These are phyloP conservation scores for Talaromyces funiculosus DNA, from an alignment of 2,329 filamentous ascomycete species.

Conservation along the genomic window DNA sequence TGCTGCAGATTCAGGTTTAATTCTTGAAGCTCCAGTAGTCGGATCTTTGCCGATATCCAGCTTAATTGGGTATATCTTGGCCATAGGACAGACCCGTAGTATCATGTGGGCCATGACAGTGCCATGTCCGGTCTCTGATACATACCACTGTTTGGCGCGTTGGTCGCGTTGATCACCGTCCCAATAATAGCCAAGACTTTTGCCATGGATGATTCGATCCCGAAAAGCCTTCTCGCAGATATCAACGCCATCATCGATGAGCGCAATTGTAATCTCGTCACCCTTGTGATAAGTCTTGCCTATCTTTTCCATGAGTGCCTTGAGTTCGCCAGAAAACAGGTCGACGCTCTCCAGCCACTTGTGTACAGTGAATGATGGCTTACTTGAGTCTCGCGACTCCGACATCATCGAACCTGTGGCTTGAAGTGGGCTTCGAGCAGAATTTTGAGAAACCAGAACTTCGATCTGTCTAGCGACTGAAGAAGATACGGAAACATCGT, in stretches of 20 bases:
- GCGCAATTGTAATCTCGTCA: background rate
- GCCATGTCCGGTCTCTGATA: background rate
- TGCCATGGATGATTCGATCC: background rate
- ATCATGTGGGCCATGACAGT: background rate
- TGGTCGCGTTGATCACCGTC: background rate
- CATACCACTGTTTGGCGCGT: background rate
- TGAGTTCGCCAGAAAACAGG: background rate
- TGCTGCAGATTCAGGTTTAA: background rate
- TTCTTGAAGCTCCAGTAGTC: background rate
- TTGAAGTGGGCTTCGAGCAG: background rate
- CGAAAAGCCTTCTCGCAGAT: background rate
- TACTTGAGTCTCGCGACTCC: background rate
- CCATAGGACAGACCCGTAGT: background rate
- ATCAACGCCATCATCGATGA: background rate
- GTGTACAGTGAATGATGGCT: background rate
- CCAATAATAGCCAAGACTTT: background rate
- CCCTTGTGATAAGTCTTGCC: background rate
- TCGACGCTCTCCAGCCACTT: background rate
- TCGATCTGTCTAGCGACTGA: background rate
- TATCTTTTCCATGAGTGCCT: background rate
- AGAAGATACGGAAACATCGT: background rate
- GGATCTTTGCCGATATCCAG: background rate
- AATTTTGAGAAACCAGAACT: background rate
- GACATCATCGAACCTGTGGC: background rate
- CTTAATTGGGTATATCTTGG: background rate